Base-by-base conservation (phyloP, 768 basidiomycete genomes). In the Mycena galericulata region DNA sequence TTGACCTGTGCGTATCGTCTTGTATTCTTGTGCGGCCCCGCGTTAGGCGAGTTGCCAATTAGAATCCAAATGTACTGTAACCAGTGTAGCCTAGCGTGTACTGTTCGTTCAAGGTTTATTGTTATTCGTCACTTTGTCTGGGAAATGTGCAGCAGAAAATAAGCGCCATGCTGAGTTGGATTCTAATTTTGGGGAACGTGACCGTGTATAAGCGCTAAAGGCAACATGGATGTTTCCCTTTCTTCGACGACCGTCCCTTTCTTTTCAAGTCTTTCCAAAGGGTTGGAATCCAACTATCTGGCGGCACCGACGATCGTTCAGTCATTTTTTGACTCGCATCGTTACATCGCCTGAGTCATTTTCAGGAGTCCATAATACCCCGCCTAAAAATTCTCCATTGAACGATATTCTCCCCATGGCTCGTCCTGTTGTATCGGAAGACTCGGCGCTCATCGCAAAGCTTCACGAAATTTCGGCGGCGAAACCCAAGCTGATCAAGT, bases 401-500 rank as follows among this genome's bases (percentile, higher is more conserved):
- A 29, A 32, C 12, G 8, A 20, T 26, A 59, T 34, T 17, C 32
- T 17, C 45, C 12, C 30, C 14, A 62, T 54, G 34, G 62, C 63
- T 17, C 64, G 64, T 17, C 64, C 64, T 11, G 64, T 58, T 32
- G 64, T 65, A 41, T 65, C 69, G 41, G 79, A 85, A 53, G 89
- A 93, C 73, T 89, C 90, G 0, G 78, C 87, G 38, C 88, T 95
- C 68, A 82, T 95, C 70, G 74, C 81, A 0, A 80, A 84, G 45
- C 85, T 95, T 27, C 75, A 83, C 64, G 75, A 74, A 3, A 74
- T 94, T 18, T 86, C 91, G 8, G 81, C 84, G 41, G 85, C 83
- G 56, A 83, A 83, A 0, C 86, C 88, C 3, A 93, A 91, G 75
- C 88, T 95, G 55, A 86, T 95, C 61, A 86, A 84, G 51, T 88